A percentile compares a stretch with the other conserved stretches of the same genome.
Conservation (phyloP, 768 basidiomycete genomes). For the Russula foetens region DNA sequence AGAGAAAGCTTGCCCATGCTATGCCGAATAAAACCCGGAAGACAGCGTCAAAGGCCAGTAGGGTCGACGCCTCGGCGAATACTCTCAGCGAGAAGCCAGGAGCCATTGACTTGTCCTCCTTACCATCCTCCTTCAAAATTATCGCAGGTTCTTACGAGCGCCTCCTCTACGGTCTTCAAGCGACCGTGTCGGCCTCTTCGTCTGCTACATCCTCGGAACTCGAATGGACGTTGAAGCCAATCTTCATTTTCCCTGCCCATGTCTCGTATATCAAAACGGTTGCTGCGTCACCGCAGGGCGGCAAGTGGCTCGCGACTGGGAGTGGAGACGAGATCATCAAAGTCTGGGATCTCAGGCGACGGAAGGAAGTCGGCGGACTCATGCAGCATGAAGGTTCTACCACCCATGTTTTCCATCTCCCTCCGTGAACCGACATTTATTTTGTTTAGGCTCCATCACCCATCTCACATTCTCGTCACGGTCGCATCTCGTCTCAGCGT, state of each 20-base stretch:
- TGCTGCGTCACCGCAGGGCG: conserved; percentile 76
- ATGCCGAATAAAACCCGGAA: neutral
- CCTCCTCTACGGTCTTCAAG: conserved; percentile 84
- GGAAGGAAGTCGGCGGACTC: conserved; percentile 90
- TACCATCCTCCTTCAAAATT: conserved; percentile 69
- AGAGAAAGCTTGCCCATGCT: neutral
- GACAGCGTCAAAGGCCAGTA: conserved; percentile 19
- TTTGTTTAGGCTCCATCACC: conserved; percentile 75
- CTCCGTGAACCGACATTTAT: neutral
- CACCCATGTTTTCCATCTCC: neutral
- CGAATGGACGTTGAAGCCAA: conserved; percentile 51
- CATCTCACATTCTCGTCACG: conserved; percentile 79
- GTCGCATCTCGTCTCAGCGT: conserved; percentile 85
- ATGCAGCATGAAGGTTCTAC: conserved; percentile 87
- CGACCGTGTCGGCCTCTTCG: conserved; percentile 37
- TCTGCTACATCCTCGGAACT: conserved; percentile 18
- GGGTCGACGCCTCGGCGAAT: conserved; percentile 4
- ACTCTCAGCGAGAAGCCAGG: conserved; percentile 9
- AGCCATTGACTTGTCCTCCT: conserved; percentile 25
- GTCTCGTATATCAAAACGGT: conserved; percentile 88
- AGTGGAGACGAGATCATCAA: conserved; percentile 95
- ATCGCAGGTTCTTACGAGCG: conserved; percentile 96
- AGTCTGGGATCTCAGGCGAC: conserved; percentile 87
- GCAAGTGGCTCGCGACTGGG: no score
- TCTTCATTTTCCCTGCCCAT: conserved; percentile 97